Base-by-base conservation (phyloP, 176 grass and related monocot species). In the Cocos nucifera region DNA sequence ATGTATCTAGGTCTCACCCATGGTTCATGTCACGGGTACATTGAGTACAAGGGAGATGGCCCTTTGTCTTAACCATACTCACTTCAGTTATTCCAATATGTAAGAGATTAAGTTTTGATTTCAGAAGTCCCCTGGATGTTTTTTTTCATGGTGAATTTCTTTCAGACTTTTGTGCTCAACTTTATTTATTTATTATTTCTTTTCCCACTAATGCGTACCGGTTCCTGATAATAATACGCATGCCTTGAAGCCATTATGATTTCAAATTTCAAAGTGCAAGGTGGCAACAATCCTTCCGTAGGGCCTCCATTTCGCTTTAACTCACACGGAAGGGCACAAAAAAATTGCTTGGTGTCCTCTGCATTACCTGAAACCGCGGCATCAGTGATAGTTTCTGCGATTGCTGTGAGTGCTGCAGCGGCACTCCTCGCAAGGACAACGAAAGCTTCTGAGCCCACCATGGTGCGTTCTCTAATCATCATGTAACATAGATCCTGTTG, bases 341-440 rank as follows among this genome's bases (percentile, higher is more conserved):
- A 62, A 54, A 70, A 57, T 30, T 51, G 29, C 64, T 52, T 51
- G 50, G 44, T 35, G 21, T 56, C 44, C 29, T 57, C 63, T 50
- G 73, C 79, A 35, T 76, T 77, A 19, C 73, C 73, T 39, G 79
- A 82, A 82, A 77, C 56, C 18, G 73, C 73, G 30, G 73, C 55
- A 35, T 77, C 73, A 2, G 54, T 82, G 15, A 60, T 72, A 28
- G 49, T 72, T 10, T 53, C 59, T 66, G 70, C 79, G 5, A 54
- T 77, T 48, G 79, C 67, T 51, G 79, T 82, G 3, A 73, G 79
- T 39, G 56, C 53, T 51, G 79, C 79, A 30, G 73, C 55, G 51
- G 60, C 79, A 4, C 15, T 77, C 61, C 73, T 82, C 59, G 73
- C 73, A 8, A 71, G 70, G 57, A 82, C 62, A 15, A 63, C 53